Evolutionary conservation across 1,139 yeast genomes (phyloP).

Genomic region (Pichia sp.): DNA sequence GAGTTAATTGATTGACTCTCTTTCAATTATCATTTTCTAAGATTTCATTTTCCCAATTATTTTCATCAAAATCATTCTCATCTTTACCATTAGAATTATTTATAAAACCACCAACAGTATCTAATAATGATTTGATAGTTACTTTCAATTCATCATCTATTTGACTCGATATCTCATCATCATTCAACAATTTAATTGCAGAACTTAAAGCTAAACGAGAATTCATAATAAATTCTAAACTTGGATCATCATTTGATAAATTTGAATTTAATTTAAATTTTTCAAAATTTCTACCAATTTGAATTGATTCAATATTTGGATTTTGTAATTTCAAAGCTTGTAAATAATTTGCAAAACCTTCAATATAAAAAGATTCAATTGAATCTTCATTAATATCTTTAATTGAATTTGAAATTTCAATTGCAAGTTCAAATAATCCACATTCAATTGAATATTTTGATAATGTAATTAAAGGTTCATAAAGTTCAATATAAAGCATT

Average conservation of each 20-base stretch:
- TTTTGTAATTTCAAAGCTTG: constrained; percentile 40
- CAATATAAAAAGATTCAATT: constrained; percentile 72
- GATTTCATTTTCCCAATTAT: constrained; percentile 36
- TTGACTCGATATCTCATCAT: constrained; percentile 39
- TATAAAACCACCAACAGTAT: constrained; percentile 53
- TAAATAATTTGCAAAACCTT: constrained; percentile 67
- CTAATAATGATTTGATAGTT: constrained; percentile 44
- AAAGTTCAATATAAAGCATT: constrained; percentile 51
- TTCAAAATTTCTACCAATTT: constrained; percentile 41
- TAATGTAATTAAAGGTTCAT: constrained; percentile 63
- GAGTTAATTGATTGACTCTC: too few species aligned
- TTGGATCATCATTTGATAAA: constrained; percentile 26
- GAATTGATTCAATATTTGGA: constrained; percentile 20
- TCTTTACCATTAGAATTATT: constrained; percentile 31
- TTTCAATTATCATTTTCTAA: constrained; percentile 20
- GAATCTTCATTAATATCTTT: constrained; percentile 79
- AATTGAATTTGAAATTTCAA: constrained; percentile 51
- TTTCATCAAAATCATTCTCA: constrained; percentile 28
- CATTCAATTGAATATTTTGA: constrained; percentile 72
- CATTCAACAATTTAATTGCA: constrained; percentile 42
- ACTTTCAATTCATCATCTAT: constrained; percentile 48
- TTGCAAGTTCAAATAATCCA: constrained; percentile 59
- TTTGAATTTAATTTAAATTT: constrained; percentile 33
- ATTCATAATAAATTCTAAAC: constrained; percentile 35
- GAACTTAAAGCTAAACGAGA: constrained; percentile 49